These are phyloP conservation scores for Colletotrichum eleusines DNA, from an alignment of 2,329 filamentous ascomycete species.

Conservation along the genomic window DNA sequence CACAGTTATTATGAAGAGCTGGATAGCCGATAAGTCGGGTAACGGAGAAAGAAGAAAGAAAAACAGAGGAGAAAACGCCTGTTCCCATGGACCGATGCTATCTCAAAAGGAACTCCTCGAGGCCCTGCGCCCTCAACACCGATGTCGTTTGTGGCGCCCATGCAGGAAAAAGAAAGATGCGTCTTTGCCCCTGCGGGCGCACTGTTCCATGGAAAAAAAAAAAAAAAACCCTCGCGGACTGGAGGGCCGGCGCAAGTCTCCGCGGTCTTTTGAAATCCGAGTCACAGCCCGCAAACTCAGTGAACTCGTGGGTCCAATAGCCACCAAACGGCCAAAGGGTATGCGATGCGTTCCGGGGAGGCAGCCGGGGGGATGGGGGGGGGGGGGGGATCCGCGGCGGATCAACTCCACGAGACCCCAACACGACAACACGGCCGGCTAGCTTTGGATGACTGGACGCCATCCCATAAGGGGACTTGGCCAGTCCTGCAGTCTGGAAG, in stretches of 20 bases:
- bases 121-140: not conserved
- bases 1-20: no score
- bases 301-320: constrained; percentile 5
- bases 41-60: constrained; percentile 4
- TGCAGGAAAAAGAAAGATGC: constrained; percentile 2
- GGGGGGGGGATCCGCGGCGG: no score
- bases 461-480: constrained; percentile 25
- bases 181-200: constrained; percentile 19
- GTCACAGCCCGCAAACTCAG: constrained; percentile 31
- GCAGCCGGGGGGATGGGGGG: not conserved
- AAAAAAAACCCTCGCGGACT: constrained; percentile 20
- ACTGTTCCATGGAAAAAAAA: constrained; percentile 26
- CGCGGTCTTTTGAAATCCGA: constrained; percentile 29
- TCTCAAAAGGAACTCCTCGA: constrained; percentile 18
- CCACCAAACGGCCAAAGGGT: not conserved
- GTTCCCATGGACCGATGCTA: constrained; percentile 1
- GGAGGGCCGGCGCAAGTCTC: constrained; percentile 21
- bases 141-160: constrained; percentile 8
- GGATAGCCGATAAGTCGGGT: constrained; percentile 1
- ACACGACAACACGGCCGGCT: constrained; percentile 22
- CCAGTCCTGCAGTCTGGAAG: not conserved
- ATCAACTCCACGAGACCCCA: constrained; percentile 33
- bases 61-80: not conserved
- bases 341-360: not conserved
- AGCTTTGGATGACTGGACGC: constrained; percentile 30